phyloP scores from a whole-genome alignment of 768 basidiomycete genomes.

The Chiua virens region DNA sequence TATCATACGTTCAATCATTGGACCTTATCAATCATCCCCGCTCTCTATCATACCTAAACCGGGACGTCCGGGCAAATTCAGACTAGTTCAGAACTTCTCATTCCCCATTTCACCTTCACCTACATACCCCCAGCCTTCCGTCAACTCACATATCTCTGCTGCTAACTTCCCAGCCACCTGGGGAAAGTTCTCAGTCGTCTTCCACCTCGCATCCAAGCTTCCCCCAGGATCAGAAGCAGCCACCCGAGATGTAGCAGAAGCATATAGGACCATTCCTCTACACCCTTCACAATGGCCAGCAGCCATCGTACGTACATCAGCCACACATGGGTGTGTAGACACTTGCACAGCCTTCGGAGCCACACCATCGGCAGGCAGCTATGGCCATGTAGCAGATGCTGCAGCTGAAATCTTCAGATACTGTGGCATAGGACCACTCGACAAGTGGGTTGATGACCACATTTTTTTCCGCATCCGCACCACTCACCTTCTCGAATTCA shows the following conservation, averaged over 20 bases:
- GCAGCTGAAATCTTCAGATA: neutral
- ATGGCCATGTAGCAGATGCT: neutral
- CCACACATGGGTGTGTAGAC: neutral
- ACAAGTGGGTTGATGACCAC: neutral
- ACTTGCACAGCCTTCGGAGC: neutral
- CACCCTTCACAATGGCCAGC: neutral
- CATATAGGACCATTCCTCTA: neutral
- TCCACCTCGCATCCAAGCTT: neutral
- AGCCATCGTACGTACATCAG: neutral
- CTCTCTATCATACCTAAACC: neutral
- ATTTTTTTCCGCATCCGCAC: neutral
- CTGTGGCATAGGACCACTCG: neutral
- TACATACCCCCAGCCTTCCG: rapidly evolving
- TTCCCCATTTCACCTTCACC: neutral
- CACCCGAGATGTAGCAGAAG: neutral
- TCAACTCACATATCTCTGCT: neutral
- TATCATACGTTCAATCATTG: neutral
- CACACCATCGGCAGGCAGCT: neutral
- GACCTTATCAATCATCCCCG: neutral
- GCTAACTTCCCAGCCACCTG: neutral
- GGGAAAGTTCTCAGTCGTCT: neutral
- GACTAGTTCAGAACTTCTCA: neutral
- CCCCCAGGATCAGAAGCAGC: neutral
- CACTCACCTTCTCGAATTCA: no score
- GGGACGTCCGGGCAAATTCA: neutral